A percentile compares a stretch with the other conserved stretches of the same genome.
These are phyloP conservation scores for Paecilomyces dactylethromorphus DNA, from an alignment of 2,329 filamentous ascomycete species.

Conservation along the genomic window DNA sequence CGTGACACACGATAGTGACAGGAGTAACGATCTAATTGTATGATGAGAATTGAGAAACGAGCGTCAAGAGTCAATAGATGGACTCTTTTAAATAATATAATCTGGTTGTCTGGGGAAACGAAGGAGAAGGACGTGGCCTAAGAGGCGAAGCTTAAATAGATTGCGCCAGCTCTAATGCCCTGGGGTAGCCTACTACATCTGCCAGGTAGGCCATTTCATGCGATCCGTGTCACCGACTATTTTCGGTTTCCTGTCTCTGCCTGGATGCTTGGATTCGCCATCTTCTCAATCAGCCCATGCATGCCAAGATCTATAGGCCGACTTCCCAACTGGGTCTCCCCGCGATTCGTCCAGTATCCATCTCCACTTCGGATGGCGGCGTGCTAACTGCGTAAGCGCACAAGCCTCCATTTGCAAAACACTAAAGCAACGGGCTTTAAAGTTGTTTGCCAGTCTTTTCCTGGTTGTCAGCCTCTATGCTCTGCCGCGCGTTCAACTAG, in stretches of 20 bases:
- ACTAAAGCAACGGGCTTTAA: not conserved
- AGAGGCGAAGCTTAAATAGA: not conserved
- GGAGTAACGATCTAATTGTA: not conserved
- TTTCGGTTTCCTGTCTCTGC: not conserved
- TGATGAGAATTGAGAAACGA: not conserved
- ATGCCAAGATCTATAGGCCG: not conserved
- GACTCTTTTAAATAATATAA: not conserved
- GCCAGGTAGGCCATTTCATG: not conserved
- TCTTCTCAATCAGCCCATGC: not conserved
- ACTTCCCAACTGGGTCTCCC: not conserved
- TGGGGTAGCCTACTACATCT: not conserved
- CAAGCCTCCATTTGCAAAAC: not conserved
- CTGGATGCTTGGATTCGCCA: not conserved
- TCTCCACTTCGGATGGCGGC: not conserved
- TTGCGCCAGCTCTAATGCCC: not conserved
- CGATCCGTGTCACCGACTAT: not conserved
- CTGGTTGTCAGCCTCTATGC: not conserved
- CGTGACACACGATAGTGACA: not conserved
- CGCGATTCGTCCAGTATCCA: not conserved
- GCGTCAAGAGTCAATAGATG: not conserved
- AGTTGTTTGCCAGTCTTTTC: not conserved
- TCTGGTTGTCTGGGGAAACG: slow-evolving; percentile 2
- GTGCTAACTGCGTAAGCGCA: not conserved
- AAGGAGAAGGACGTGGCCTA: not conserved
- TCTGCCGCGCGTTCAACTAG: not conserved